Evolutionary conservation across 192 early-diverging fungal genomes (phyloP).

Genomic region (Gryganskiella cystojenkinii): DNA sequence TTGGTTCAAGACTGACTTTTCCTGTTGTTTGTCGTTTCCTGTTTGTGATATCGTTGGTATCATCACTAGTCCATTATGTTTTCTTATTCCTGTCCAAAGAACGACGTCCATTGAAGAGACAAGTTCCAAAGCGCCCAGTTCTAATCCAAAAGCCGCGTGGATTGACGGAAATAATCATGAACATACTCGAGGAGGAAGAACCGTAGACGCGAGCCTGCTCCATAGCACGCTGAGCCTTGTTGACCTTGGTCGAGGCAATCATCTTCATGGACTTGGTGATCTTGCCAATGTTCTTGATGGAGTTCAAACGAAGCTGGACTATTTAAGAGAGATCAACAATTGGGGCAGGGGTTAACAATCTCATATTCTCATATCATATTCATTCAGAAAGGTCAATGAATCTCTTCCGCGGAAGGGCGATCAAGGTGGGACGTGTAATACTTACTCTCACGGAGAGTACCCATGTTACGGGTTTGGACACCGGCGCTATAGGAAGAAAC

Average conservation of each 20-base stretch:
- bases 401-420: background rate
- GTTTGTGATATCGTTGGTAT: too few relatives aligned
- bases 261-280: slow-evolving; percentile 99
- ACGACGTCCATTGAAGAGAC: too few relatives aligned
- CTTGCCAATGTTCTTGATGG: slow-evolving; percentile 98
- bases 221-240: slow-evolving; percentile 90
- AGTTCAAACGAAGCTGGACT: slow-evolving; percentile 96
- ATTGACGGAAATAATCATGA: background rate
- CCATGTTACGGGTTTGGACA: slow-evolving; percentile 91
- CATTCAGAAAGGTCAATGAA: background rate
- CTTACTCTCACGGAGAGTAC: slow-evolving; percentile 92
- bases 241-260: slow-evolving; percentile 99
- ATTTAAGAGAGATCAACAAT: slow-evolving; percentile 11
- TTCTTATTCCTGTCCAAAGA: too few relatives aligned
- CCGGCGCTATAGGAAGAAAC: slow-evolving; percentile 58
- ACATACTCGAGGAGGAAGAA: slow-evolving; percentile 67
- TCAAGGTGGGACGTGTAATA: background rate
- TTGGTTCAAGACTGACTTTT: too few relatives aligned
- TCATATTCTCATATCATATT: background rate
- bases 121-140: too few relatives aligned
- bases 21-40: too few relatives aligned
- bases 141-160: too few relatives aligned
- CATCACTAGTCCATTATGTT: too few relatives aligned
- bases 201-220: slow-evolving; percentile 86
- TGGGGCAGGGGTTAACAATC: background rate